Conservation (phyloP, 192 early-diverging fungal genomes). For the Rhizophagus clarus region DNA sequence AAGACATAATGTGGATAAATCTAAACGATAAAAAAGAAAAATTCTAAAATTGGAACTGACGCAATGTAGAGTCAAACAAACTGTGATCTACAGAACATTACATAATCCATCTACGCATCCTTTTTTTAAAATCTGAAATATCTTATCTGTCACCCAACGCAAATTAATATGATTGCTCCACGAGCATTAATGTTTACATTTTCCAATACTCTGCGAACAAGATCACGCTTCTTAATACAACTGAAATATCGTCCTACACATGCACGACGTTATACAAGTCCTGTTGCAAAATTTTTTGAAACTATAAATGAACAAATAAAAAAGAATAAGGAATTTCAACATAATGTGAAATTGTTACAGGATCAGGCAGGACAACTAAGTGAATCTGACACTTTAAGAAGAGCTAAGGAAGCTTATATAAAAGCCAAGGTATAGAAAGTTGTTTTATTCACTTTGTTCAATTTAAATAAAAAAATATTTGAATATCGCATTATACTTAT, state of each 20-base stretch:
- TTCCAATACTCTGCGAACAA: neutral
- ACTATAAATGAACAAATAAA: constrained; percentile 89
- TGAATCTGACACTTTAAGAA: constrained; percentile 86
- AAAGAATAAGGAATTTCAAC: constrained; percentile 93
- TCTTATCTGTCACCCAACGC: neutral
- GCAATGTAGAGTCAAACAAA: neutral
- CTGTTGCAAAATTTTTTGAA: constrained; percentile 70
- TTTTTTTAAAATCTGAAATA: too few relatives aligned
- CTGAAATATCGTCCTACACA: neutral
- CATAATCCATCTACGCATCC: too few relatives aligned
- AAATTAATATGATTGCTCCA: neutral
- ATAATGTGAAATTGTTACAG: constrained; percentile 87
- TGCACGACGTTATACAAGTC: constrained; percentile 16
- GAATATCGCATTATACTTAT: too few relatives aligned
- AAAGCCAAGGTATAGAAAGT: constrained; percentile 51
- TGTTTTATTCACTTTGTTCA: neutral
- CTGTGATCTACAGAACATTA: neutral
- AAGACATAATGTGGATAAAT: constrained; percentile 9
- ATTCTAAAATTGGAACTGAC: neutral
- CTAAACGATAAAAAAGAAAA: neutral
- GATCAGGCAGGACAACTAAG: constrained; percentile 80
- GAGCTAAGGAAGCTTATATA: constrained; percentile 74
- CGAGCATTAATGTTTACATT: neutral
- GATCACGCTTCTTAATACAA: neutral
- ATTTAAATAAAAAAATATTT: too few relatives aligned